Percentiles rank a stretch among this genome's conserved stretches.
Evolutionary conservation across 2,329 filamentous ascomycete species (phyloP).

Genomic region (Parastagonospora avenae): DNA sequence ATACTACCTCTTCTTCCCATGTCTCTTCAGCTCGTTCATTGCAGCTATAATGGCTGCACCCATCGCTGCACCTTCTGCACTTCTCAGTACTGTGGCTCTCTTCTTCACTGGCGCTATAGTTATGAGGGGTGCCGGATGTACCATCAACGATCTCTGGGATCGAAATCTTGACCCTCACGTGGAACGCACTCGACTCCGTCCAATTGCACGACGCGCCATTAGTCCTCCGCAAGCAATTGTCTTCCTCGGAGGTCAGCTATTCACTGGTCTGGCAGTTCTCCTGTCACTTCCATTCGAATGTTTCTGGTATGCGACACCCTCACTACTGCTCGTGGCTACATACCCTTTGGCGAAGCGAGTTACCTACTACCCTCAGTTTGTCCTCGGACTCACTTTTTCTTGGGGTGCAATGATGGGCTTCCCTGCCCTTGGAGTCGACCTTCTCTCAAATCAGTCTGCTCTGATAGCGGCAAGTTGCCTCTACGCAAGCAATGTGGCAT

Average conservation of each 20-base stretch:
- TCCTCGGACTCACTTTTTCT: constrained; percentile 83
- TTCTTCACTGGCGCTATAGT: constrained; percentile 79
- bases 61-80: constrained; percentile 63
- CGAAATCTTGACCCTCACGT: constrained; percentile 84
- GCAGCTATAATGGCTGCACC: constrained; percentile 73
- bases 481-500: constrained; percentile 79
- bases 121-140: constrained; percentile 87
- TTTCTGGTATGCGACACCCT: constrained; percentile 78
- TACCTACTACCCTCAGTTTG: constrained; percentile 84
- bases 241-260: constrained; percentile 75
- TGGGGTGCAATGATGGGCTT: constrained; percentile 91
- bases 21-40: constrained; percentile 81
- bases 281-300: constrained; percentile 76
- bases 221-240: constrained; percentile 72
- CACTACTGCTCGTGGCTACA: constrained; percentile 71
- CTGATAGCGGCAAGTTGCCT: constrained; percentile 70
- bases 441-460: constrained; percentile 68
- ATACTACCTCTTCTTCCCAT: constrained; percentile 85
- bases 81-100: constrained; percentile 67
- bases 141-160: constrained; percentile 91
- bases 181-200: constrained; percentile 73
- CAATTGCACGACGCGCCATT: constrained; percentile 79
- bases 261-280: constrained; percentile 74
- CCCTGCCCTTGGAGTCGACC: constrained; percentile 77
- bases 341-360: constrained; percentile 87